Conservation (phyloP, 164 flowering plant species). For the Stephania japonica region DNA sequence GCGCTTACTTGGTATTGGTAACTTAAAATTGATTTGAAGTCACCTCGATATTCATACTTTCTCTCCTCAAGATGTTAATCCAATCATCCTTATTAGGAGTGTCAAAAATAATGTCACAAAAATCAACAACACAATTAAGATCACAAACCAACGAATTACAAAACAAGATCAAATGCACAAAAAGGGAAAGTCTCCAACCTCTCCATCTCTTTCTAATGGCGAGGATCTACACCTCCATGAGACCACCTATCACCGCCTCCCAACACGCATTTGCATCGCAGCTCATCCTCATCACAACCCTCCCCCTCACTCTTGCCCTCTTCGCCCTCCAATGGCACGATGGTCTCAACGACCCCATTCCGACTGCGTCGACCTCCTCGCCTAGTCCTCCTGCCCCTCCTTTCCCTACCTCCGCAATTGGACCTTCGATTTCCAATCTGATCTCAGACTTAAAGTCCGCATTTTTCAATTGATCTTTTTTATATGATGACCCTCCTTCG, state of each 20-base stretch:
- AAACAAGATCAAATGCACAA: too few species aligned
- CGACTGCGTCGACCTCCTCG: conserved; percentile 21
- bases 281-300: conserved; percentile 61
- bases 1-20: too few species aligned
- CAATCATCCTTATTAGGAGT: too few species aligned
- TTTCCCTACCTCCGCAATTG: conserved; percentile 65
- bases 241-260: conserved; percentile 22
- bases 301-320: conserved; percentile 68
- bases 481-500: too few species aligned
- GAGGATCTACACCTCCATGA: conserved; percentile 26
- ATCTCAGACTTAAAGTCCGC: conserved; percentile 69
- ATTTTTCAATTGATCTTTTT: not conserved
- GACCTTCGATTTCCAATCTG: conserved; percentile 46
- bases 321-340: conserved; percentile 90
- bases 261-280: conserved; percentile 34
- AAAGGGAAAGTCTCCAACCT: not conserved
- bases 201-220: conserved; percentile 34
- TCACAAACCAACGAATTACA: not conserved
- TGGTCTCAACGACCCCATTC: conserved; percentile 56
- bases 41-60: too few species aligned
- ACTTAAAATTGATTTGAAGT: too few species aligned
- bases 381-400: conserved; percentile 34
- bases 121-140: too few species aligned
- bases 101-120: too few species aligned
- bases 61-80: too few species aligned